Percentiles rank a stretch among this genome's conserved stretches.
Evolutionary conservation across 768 basidiomycete species (phyloP).

Genomic region (Suillus ampliporus): DNA sequence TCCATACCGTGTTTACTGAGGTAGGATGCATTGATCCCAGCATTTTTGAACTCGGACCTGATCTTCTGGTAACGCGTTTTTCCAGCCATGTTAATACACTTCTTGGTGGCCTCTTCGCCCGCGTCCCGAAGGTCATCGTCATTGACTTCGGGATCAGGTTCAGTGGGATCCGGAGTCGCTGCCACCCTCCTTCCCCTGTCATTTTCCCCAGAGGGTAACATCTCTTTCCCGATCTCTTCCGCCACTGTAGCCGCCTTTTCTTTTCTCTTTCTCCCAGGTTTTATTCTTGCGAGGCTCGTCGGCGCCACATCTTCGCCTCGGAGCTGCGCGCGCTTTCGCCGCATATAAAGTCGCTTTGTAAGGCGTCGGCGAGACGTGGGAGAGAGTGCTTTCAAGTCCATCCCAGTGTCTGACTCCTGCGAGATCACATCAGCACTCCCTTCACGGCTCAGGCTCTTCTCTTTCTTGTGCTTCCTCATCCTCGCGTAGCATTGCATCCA

Average conservation of each 20-base stretch:
- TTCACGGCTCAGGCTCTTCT: conserved; percentile 5
- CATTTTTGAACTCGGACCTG: conserved; percentile 44
- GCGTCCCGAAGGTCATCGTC: conserved; percentile 11
- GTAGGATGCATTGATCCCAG: conserved; percentile 51
- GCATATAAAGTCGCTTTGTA: conserved; percentile 73
- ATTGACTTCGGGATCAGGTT: conserved; percentile 16
- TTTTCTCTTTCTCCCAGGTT: conserved; percentile 41
- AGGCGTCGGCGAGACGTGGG: conserved; percentile 59
- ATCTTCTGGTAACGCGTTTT: conserved; percentile 47
- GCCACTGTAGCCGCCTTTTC: background rate
- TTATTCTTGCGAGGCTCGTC: conserved; percentile 36
- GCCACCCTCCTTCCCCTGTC: conserved; percentile 7
- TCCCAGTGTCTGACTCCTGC: conserved; percentile 10
- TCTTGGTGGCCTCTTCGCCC: conserved; percentile 16
- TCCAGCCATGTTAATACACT: conserved; percentile 42
- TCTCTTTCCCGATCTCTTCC: conserved; percentile 7
- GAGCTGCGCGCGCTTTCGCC: conserved; percentile 63
- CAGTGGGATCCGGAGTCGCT: conserved; percentile 15
- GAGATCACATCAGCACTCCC: background rate
- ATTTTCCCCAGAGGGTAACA: conserved; percentile 16
- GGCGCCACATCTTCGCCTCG: conserved; percentile 34
- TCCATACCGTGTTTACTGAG: conserved; percentile 50
- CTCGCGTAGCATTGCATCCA: conserved; percentile 44
- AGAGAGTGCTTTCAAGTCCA: conserved; percentile 39
- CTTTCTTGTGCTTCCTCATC: conserved; percentile 27